Base-by-base conservation (phyloP, 257 asterid genomes). In the Nicotiana knightiana region DNA sequence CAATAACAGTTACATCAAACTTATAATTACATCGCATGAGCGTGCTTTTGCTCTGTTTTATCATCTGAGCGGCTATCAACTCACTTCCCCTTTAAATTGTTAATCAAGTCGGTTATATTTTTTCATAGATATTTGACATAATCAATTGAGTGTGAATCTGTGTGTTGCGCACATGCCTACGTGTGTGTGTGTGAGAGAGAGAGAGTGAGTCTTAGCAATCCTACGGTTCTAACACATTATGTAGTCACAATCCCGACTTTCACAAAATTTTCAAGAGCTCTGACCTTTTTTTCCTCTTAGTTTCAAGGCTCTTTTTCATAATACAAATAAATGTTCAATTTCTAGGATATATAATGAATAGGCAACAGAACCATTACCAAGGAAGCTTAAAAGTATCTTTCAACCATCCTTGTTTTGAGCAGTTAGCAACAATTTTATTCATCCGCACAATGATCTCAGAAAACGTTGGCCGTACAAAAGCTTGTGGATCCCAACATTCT, bases 331-430 rank as follows among this genome's bases (percentile, higher is more conserved):
- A 71, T 71, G 39, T 71, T 18, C 4, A 58, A 32, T 59, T 33
- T 57, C 66, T 17, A 78, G 17, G 39, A 63, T 37, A 79, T 39
- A 67, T 30, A 11, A 21, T 71, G 61, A 63, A 80, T 13, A 54
- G n/a, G 17, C 39, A 46, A 46, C 17, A 26, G 66, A 80, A 48
- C 11, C 53, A 51, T 80, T 92, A 95, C 99, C 99, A 94, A 30
- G 97, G 97, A 80, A 94, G 95, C 84, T 92, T 96, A 90, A 96
- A 96, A 66, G 99, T 89, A 87, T 96, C 99, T 85, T 96, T 96
- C 98, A 98, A 96, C 97, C 98, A 93, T 82, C 98, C 98, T 67
- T 94, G 94, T 84, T 89, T 96, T 4, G 97, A 84, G 85, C 97
- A 88, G 84, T 86, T 89, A 64, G 81, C 73, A 43, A 90, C 89